Evolutionary conservation across 306 rosid genomes (phyloP).

Genomic region (Trichosanthes truncata): DNA sequence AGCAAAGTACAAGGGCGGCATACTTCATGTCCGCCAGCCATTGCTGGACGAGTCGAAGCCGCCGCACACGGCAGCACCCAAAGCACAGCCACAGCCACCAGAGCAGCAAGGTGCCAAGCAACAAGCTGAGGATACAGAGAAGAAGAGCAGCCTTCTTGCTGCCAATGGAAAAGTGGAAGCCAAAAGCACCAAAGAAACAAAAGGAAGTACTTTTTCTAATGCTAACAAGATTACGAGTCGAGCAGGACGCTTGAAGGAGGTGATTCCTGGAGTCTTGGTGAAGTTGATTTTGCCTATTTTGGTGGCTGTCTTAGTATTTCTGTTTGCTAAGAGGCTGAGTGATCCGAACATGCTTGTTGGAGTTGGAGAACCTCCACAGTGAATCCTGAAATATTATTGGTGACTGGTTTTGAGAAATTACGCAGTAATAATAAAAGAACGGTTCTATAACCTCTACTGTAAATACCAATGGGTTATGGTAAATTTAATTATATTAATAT

Average conservation of each 20-base stretch:
- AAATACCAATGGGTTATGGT: too few species aligned
- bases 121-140: neutral
- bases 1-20: slow-evolving; percentile 48
- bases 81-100: neutral
- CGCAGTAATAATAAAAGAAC: neutral
- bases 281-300: slow-evolving; percentile 26
- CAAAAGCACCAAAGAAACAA: neutral
- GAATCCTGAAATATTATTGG: neutral
- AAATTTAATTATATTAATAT: too few species aligned
- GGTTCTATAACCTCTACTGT: too few species aligned
- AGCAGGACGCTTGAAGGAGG: slow-evolving; percentile 5
- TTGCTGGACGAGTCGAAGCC: neutral
- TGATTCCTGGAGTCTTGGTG: slow-evolving; percentile 19
- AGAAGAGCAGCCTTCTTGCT: neutral
- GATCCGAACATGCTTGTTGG: neutral
- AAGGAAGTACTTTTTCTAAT: neutral
- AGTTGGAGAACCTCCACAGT: neutral
- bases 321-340: slow-evolving; percentile 21
- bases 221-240: neutral
- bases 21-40: slow-evolving; percentile 25
- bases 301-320: slow-evolving; percentile 24
- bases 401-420: neutral
- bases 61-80: neutral
- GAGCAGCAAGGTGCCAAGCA: neutral
- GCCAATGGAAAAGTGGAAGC: neutral